phyloP scores from a whole-genome alignment of 192 early-diverging fungal genomes.

The Coemansia sp. region DNA sequence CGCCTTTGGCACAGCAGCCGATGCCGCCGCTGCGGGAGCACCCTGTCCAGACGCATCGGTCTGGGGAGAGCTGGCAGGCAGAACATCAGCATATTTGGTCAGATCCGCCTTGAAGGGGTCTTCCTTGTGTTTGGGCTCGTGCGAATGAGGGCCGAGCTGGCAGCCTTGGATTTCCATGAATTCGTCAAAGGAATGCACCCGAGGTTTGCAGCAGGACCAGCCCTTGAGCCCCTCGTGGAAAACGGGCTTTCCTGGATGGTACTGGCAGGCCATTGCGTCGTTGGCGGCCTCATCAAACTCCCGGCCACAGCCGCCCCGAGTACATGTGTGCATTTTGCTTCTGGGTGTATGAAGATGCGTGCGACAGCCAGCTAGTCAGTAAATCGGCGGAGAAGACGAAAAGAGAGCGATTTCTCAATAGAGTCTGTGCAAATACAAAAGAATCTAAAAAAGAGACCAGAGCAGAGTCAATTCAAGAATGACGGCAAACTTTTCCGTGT shows the following conservation, averaged over 20 bases:
- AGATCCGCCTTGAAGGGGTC: slow-evolving; percentile 51
- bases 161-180: slow-evolving; percentile 91
- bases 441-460: too few species aligned
- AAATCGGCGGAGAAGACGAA: neutral
- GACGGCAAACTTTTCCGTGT: too few species aligned
- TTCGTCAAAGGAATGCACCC: slow-evolving; percentile 88
- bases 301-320: slow-evolving; percentile 85
- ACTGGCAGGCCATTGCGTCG: slow-evolving; percentile 76
- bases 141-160: slow-evolving; percentile 72
- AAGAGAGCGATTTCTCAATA: neutral
- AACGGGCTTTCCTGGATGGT: slow-evolving; percentile 84
- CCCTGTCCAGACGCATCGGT: slow-evolving; percentile 8
- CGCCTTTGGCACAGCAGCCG: slow-evolving; percentile 28
- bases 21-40: slow-evolving; percentile 15
- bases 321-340: slow-evolving; percentile 56
- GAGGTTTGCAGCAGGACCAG: slow-evolving; percentile 92
- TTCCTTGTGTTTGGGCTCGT: slow-evolving; percentile 46
- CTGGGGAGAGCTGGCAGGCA: slow-evolving; percentile 16
- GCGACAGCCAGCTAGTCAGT: too few species aligned
- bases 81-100: slow-evolving; percentile 44
- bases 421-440: too few species aligned
- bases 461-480: too few species aligned
- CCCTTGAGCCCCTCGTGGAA: slow-evolving; percentile 97
- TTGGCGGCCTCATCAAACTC: slow-evolving; percentile 75
- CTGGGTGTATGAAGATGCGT: neutral